A percentile compares a stretch with the other conserved stretches of the same genome.
Conservation (phyloP, 768 basidiomycete species). For the Agrocybe praecox region DNA sequence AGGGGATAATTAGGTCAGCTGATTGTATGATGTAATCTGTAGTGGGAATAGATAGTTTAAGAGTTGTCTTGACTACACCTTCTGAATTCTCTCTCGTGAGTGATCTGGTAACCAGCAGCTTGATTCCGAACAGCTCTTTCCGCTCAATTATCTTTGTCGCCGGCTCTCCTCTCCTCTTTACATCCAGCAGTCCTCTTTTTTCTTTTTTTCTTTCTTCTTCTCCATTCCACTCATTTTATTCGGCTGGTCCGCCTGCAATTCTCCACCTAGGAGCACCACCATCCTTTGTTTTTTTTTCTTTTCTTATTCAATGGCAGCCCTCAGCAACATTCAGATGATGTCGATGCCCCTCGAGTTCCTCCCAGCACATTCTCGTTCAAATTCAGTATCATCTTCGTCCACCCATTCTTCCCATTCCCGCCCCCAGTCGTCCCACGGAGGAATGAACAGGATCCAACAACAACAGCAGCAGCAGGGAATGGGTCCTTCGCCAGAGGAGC, state of each 20-base stretch:
- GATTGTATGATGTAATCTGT: conserved; percentile 17
- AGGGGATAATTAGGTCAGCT: conserved; percentile 14
- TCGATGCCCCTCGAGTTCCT: conserved; percentile 74
- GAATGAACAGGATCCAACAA: conserved; percentile 53
- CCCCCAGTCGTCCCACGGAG: conserved; percentile 78
- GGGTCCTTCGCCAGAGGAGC: conserved; percentile 62
- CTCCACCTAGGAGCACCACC: conserved; percentile 28
- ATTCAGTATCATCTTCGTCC: conserved; percentile 76
- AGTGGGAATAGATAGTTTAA: conserved; percentile 22
- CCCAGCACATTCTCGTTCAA: conserved; percentile 74
- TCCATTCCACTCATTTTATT: conserved; percentile 28
- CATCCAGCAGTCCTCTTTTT: conserved; percentile 18
- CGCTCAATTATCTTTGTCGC: conserved; percentile 39
- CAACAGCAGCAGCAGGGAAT: conserved; percentile 49
- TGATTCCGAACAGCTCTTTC: conserved; percentile 25
- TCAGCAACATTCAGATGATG: conserved; percentile 77
- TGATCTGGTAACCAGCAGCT: conserved; percentile 37
- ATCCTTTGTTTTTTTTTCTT: conserved; percentile 22
- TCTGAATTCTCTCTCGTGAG: conserved; percentile 13
- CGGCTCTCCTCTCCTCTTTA: conserved; percentile 25
- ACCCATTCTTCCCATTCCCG: conserved; percentile 74
- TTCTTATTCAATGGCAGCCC: conserved; percentile 59
- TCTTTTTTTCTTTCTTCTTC: conserved; percentile 27
- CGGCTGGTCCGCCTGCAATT: conserved; percentile 62
- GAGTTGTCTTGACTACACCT: conserved; percentile 47